Evolutionary conservation across 2,329 filamentous ascomycete species (phyloP), one percentile per base, ranked within the genome.

Genomic region (Sporothrix brasiliensis): DNA sequence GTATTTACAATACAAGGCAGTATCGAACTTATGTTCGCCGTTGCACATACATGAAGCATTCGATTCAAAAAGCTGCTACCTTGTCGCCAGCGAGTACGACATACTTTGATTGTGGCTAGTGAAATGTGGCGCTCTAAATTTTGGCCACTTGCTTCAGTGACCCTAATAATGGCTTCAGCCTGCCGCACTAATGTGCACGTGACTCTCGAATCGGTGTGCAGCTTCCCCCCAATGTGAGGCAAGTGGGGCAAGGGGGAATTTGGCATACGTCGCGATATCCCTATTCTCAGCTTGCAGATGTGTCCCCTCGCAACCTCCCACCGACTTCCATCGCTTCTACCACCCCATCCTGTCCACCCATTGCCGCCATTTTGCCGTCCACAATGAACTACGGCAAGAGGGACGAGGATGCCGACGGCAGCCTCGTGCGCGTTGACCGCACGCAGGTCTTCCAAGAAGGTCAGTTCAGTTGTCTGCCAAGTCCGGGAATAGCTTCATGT

Each of bases 391-490:
- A 95, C 88, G 91, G 94, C 86, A 99, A 99, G 86, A 98, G 97
- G 87, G 94, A 99, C 82, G 95, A 98, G 87, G 95, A 99, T 85
- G 92, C 91, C 79, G 94, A 97, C 80, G 88, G 91, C 80, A 91
- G 92, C 79, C 88, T 98, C 85, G 91, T 98, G 86, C 97, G 94
- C 87, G 93, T 98, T 78, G 95, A 99, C 84, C 91, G 96, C 78
- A 97, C 94, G 70, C 93, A 94, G 77, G 95, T 99, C 75, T 98
- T 98, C 82, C 95, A 98, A 85, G 95, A 99, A 91, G 95, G 95
- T 97, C 82, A 34, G 72, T 58, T 11, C 2, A 4, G 79, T 85
- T 76, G 21, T 50, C 52, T 13, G 7, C 24, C 34, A 2, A n/a
- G 14, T 44, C 47, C 24, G 54, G 53, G 70, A 63, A 71, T 71